A percentile compares a stretch with the other conserved stretches of the same genome.
Conservation (phyloP, 169 alveolate genomes). For the Plasmodium gallinaceum region DNA sequence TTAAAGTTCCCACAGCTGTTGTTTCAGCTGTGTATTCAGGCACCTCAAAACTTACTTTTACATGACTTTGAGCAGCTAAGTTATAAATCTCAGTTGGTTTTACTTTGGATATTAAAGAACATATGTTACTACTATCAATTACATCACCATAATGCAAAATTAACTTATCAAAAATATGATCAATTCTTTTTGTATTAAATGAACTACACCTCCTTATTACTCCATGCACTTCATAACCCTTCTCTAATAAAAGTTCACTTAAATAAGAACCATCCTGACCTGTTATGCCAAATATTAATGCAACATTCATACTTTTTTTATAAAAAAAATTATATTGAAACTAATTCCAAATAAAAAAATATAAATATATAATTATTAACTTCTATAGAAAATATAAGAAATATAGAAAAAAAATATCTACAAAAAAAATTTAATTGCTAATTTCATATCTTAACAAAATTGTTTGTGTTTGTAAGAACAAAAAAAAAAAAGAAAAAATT, state of each 20-base stretch:
- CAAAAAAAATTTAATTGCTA: no score
- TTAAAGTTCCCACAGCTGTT: conserved; percentile 83
- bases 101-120: conserved; percentile 65
- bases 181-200: conserved; percentile 84
- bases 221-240: conserved; percentile 88
- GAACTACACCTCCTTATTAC: conserved; percentile 85
- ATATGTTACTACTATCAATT: conserved; percentile 82
- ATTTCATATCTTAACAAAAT: no score
- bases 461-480: no score
- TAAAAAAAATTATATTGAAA: not conserved
- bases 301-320: conserved; percentile 43
- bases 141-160: conserved; percentile 88
- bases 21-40: conserved; percentile 89
- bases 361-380: no score
- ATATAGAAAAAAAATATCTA: no score
- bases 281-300: conserved; percentile 89
- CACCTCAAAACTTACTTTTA: conserved; percentile 89
- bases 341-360: no score
- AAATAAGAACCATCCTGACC: conserved; percentile 92
- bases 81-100: conserved; percentile 87
- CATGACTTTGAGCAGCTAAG: conserved; percentile 88
- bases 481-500: no score
- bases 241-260: conserved; percentile 86
- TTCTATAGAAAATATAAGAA: no score
- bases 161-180: conserved; percentile 83